These are phyloP conservation scores for Clonostachys rhizophaga DNA, from an alignment of 2,329 filamentous ascomycete genomes.

Conservation along the genomic window DNA sequence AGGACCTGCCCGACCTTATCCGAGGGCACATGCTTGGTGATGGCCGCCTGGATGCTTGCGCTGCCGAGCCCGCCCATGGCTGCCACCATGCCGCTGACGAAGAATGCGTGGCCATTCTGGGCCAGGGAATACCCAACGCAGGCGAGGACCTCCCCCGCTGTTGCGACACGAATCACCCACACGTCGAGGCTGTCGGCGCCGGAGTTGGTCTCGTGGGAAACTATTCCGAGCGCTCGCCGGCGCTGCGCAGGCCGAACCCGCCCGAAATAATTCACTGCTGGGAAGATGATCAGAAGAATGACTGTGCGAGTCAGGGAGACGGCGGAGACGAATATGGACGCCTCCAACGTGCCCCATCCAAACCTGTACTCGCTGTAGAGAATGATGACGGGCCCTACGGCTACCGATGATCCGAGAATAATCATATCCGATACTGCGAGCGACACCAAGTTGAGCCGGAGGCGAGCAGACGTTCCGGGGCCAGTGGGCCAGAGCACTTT, in stretches of 20 bases:
- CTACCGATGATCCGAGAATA: constrained; percentile 78
- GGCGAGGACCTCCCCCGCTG: constrained; percentile 73
- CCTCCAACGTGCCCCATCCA: constrained; percentile 76
- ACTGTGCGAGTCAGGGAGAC: constrained; percentile 73
- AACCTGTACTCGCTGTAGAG: constrained; percentile 81
- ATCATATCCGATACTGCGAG: constrained; percentile 78
- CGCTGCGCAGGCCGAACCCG: constrained; percentile 48
- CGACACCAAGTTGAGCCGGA: constrained; percentile 78
- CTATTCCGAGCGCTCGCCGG: constrained; percentile 26
- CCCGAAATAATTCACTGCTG: constrained; percentile 71
- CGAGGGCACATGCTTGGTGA: constrained; percentile 87
- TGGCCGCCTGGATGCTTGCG: constrained; percentile 75
- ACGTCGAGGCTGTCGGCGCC: constrained; percentile 80
- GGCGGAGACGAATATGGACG: constrained; percentile 75
- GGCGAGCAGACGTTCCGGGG: constrained; percentile 46
- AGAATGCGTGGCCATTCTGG: constrained; percentile 58
- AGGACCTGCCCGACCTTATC: constrained; percentile 83
- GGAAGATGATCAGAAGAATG: constrained; percentile 70
- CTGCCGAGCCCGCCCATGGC: constrained; percentile 79
- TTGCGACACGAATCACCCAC: constrained; percentile 66
- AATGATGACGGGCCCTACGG: constrained; percentile 73
- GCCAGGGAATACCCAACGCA: constrained; percentile 70
- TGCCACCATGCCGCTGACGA: constrained; percentile 66
- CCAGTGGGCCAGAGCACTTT: constrained; percentile 73
- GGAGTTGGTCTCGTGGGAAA: constrained; percentile 41